Percentiles rank a stretch among this genome's conserved stretches.
phyloP scores from a whole-genome alignment of 2,329 filamentous ascomycete genomes.

The Hypomyces perniciosus region DNA sequence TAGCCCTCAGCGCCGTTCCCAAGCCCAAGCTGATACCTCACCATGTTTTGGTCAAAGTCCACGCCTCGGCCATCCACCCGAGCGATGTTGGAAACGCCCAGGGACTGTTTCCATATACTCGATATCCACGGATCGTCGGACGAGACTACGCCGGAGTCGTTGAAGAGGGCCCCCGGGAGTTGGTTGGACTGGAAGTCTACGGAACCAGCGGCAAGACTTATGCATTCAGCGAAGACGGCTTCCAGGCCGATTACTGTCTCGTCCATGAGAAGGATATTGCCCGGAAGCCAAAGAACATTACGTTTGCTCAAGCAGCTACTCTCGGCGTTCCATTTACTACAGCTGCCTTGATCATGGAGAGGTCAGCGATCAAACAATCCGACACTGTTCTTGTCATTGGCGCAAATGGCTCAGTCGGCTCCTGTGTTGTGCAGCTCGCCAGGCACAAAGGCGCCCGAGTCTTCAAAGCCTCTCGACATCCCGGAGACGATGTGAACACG shows the following conservation, averaged over 20 bases:
- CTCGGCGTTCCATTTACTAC: constrained; percentile 12
- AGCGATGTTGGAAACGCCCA: constrained; percentile 10
- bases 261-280: constrained; percentile 4
- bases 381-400: constrained; percentile 8
- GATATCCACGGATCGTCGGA: constrained; percentile 8
- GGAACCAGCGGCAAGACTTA: constrained; percentile 10
- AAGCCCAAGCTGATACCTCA: constrained; percentile 10
- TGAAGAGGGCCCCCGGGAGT: constrained; percentile 8
- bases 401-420: constrained; percentile 6
- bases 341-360: constrained; percentile 10
- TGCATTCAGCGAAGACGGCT: constrained; percentile 12
- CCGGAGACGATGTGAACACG: constrained; percentile 2
- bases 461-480: constrained; percentile 7
- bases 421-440: constrained; percentile 3
- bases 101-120: constrained; percentile 6
- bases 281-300: constrained; percentile 10
- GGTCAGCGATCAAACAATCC: constrained; percentile 2
- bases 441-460: not conserved
- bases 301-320: constrained; percentile 9
- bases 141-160: constrained; percentile 12
- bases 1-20: constrained; percentile 4
- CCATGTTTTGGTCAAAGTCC: constrained; percentile 10
- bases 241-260: constrained; percentile 12
- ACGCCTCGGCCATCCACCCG: constrained; percentile 11
- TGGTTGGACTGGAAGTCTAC: constrained; percentile 10